Percentiles rank a stretch among this genome's conserved stretches.
Evolutionary conservation across 139 green algal species (phyloP).

Genomic region (Auxenochlorella protothecoides): DNA sequence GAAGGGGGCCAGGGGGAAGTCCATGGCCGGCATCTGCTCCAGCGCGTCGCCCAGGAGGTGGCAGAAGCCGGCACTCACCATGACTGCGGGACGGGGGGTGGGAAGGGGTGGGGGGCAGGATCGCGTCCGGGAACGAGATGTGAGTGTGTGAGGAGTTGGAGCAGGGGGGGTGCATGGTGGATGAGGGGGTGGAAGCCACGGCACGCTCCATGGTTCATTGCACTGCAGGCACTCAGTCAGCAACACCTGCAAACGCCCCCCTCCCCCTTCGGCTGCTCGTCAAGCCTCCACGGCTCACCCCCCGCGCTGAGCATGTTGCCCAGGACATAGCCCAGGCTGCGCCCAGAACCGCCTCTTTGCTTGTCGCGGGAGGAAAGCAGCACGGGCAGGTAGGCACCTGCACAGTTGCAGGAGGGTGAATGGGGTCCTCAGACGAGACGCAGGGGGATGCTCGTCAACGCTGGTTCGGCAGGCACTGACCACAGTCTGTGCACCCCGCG

Average conservation of each 20-base stretch:
- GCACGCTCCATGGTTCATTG: no score
- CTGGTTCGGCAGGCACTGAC: no score
- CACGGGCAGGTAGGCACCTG: conserved; percentile 27
- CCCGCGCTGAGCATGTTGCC: conserved; percentile 69
- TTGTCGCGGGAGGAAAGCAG: conserved; percentile 10
- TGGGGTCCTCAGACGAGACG: neutral
- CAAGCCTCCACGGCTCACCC: conserved; percentile 11
- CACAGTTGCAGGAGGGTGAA: no score
- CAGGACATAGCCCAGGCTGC: conserved; percentile 55
- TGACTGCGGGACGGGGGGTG: conserved; percentile 30
- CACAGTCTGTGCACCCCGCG: no score
- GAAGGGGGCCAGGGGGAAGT: conserved; percentile 37
- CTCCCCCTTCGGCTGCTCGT: no score
- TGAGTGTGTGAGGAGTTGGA: neutral
- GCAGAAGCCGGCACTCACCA: conserved; percentile 66
- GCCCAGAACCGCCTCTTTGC: conserved; percentile 6
- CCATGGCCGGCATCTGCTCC: conserved; percentile 11
- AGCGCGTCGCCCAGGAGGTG: conserved; percentile 50
- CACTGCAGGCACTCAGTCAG: neutral
- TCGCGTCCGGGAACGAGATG: no score
- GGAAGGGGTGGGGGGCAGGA: no score
- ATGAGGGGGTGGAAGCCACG: no score
- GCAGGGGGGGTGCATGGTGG: no score
- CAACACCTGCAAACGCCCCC: neutral
- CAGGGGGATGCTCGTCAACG: neutral